phyloP scores from a whole-genome alignment of 2,329 filamentous ascomycete species.

The Lomentospora prolificans region DNA sequence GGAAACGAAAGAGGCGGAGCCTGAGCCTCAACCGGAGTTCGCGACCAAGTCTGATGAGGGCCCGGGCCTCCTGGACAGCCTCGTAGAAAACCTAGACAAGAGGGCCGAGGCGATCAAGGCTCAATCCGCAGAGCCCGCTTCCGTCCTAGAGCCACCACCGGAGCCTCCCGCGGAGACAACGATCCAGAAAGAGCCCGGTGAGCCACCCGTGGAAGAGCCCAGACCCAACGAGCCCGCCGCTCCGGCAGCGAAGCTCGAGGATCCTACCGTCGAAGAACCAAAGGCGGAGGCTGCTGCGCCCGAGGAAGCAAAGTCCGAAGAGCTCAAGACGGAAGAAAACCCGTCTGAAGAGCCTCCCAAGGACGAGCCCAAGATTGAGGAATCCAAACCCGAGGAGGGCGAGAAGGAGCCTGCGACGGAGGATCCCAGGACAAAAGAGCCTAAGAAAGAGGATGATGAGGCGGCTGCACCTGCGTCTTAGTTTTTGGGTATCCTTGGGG shows the following conservation, averaged over 20 bases:
- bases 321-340: too few relatives aligned
- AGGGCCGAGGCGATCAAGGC: neutral
- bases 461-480: neutral
- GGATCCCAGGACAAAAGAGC: neutral
- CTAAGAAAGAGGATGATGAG: neutral
- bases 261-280: neutral
- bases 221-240: neutral
- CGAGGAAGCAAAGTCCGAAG: neutral
- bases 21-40: constrained; percentile 11
- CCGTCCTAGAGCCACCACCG: neutral
- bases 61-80: constrained; percentile 10
- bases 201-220: neutral
- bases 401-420: neutral
- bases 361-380: neutral
- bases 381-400: neutral
- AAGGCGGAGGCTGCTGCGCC: neutral
- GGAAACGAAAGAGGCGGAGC: constrained; percentile 11
- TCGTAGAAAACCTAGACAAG: neutral
- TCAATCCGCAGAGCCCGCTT: neutral
- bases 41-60: constrained; percentile 22
- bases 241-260: neutral
- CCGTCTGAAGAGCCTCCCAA: neutral
- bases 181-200: neutral
- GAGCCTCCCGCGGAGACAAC: neutral
- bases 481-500: neutral